Evolutionary conservation across 2,329 filamentous ascomycete species (phyloP), one percentile per base, ranked within the genome.

Genomic region (Aspergillus aculeatinus): DNA sequence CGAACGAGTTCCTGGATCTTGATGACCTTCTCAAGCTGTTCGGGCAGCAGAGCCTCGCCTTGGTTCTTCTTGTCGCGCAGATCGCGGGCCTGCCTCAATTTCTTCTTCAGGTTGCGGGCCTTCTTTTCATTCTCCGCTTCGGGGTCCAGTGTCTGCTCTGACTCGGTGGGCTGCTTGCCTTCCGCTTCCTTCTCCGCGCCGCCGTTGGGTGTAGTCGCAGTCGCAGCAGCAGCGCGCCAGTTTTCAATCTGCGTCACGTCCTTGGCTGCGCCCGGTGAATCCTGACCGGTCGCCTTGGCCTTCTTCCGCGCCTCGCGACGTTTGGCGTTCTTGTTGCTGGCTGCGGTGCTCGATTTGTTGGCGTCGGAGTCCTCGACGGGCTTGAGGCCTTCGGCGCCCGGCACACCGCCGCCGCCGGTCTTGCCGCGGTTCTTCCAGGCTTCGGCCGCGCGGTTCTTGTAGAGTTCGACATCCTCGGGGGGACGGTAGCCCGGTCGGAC

Each of bases 21-120:
- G 75, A 96, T 96, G 58, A 99, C 91, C 80, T 99, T 99, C 68
- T 94, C 92, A 65, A 98, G 89, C 79, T 99, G 95, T 79, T 99
- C 95, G 0, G 93, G 94, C 27, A 98, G 82, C 62, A 99, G 79
- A 4, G 86, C 83, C 72, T 91, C 89, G 21, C 95, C 95, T 58
- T 87, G 88, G 25, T 96, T 91, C 76, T 96, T 96, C 83, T 96
- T 97, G 70, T 88, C 89, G 73, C 92, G 89, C 57, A 99, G 82
- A 2, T 98, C 95, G 67, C 88, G 89, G 4, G 95, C 94, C 75
- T 99, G 95, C 70, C 94, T 90, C 61, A 99, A 81, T 78, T 98
- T 99, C 83, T 99, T 99, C 74, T 89, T 90, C 49, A 98, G 79
- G 70, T 91, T 96, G 65, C 93, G 87, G 0, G 90, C 94, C 76